Conservation (phyloP, 495 filamentous ascomycete species). For the Xylaria longipes region DNA sequence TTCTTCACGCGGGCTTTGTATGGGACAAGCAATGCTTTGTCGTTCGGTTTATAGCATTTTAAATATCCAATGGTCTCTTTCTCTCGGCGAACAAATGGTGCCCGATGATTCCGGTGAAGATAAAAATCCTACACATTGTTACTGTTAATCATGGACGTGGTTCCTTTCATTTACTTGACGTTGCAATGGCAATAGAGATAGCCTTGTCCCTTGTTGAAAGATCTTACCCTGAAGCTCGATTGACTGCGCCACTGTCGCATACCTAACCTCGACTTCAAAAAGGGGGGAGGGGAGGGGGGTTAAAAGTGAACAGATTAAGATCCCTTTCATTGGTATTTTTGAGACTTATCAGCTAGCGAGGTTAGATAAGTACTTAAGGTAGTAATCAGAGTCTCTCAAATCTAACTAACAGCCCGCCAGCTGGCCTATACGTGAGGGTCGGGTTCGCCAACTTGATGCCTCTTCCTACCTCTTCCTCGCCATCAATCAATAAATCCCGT, state of each 20-base stretch:
- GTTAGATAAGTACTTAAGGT: background rate
- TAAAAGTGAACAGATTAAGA: background rate
- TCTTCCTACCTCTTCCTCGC: constrained; percentile 27
- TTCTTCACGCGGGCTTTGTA: background rate
- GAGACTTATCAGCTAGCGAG: background rate
- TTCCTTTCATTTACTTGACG: background rate
- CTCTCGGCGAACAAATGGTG: background rate
- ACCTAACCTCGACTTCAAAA: background rate
- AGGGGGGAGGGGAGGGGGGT: too few species aligned
- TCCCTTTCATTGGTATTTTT: background rate
- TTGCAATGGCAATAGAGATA: background rate
- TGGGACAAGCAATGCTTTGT: constrained; percentile 14
- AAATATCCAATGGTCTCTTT: background rate
- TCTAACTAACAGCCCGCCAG: constrained; percentile 31
- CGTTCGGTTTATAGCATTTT: background rate
- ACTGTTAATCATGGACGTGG: background rate
- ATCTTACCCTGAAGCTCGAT: background rate
- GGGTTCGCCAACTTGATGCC: constrained; percentile 36
- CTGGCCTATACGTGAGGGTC: constrained; percentile 38
- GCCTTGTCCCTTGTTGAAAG: background rate
- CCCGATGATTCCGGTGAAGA: background rate
- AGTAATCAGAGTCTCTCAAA: constrained; percentile 27
- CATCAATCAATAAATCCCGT: constrained; percentile 27
- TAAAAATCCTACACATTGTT: background rate
- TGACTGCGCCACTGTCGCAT: background rate